Base-by-base conservation (phyloP, 805 yeast species). In the Saccharomycodes ludwigii region DNA sequence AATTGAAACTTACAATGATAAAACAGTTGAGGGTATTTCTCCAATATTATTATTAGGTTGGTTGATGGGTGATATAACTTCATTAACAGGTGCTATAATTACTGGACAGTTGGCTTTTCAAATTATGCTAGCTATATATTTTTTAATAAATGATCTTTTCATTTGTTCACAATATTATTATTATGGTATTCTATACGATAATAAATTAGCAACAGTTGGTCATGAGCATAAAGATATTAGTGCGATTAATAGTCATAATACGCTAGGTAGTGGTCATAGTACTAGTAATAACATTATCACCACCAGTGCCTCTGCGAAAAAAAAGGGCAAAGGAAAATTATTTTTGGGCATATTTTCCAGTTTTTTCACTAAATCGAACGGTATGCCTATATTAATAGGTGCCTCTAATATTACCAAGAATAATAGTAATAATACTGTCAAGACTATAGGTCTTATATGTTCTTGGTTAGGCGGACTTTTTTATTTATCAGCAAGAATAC, bases 61-160 rank as follows among this genome's bases (percentile, higher is more conserved):
- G 65, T 35, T 60, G 18, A 26, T 52, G 13, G 66, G 65, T 8
- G 77, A 62, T 37, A 48, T 63, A 14, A 64, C 73, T 6, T 66
- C 72, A 27, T 52, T 76, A 18, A 28, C 67, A 0, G 96, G 95
- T 0, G 83, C 94, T 38, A 37, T 81, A 0, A 49, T 84, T 29
- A 84, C 95, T 0, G 50, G 69, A 5, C 95, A 86, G 38, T 59
- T 84, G 29, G 73, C 77, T n/a, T 86, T 85, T 54, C 96, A 85
- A 50, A 67, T 73, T 8, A 58, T 74, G 15, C 58, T 85, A 12
- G 82, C 93, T 0, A 36, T 68, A 2, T 86, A 86, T 54, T 85
- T 81, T 49, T 60, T 88, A 31, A 54, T 65, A 35, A 79, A 81
- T 39, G 96, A 86, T 54, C 33, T 67, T 16, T 59, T 82, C 8